Evolutionary conservation across 148 eudicot genomes (phyloP).

Genomic region (Chenopodium formosanum): DNA sequence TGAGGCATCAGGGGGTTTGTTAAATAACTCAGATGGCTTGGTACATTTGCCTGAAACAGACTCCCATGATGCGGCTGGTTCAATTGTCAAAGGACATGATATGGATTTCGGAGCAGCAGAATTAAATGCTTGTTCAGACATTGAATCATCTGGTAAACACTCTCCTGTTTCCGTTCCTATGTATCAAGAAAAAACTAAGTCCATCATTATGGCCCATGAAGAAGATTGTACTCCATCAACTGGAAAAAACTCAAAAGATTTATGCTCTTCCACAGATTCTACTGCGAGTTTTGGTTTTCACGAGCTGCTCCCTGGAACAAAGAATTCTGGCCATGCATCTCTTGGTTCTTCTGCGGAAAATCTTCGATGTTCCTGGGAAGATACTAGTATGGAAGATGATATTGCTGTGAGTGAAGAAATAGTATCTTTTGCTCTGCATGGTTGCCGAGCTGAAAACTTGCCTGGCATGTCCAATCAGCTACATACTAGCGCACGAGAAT

Average conservation of each 20-base stretch:
- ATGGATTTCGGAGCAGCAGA: constrained; percentile 23
- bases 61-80: constrained; percentile 23
- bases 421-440: too few relatives aligned
- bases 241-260: constrained; percentile 29
- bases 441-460: too few relatives aligned
- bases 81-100: constrained; percentile 26
- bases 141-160: neutral
- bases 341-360: constrained; percentile 26
- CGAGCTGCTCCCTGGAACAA: constrained; percentile 26
- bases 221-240: constrained; percentile 21
- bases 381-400: constrained; percentile 21
- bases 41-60: constrained; percentile 32
- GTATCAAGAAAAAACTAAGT: constrained; percentile 9
- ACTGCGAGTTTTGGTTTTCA: constrained; percentile 15
- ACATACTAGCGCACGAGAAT: too few relatives aligned
- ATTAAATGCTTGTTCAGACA: constrained; percentile 23
- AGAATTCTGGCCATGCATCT: constrained; percentile 24
- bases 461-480: too few relatives aligned
- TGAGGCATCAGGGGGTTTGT: constrained; percentile 21
- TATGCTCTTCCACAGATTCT: constrained; percentile 12
- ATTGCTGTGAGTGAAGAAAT: too few relatives aligned
- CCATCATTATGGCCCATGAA: constrained; percentile 25
- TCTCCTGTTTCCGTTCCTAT: constrained; percentile 2
- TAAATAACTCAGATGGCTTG: constrained; percentile 23
- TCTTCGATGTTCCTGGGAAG: constrained; percentile 21